phyloP scores from a whole-genome alignment of 257 asterid genomes.

The Ballota nigra region DNA sequence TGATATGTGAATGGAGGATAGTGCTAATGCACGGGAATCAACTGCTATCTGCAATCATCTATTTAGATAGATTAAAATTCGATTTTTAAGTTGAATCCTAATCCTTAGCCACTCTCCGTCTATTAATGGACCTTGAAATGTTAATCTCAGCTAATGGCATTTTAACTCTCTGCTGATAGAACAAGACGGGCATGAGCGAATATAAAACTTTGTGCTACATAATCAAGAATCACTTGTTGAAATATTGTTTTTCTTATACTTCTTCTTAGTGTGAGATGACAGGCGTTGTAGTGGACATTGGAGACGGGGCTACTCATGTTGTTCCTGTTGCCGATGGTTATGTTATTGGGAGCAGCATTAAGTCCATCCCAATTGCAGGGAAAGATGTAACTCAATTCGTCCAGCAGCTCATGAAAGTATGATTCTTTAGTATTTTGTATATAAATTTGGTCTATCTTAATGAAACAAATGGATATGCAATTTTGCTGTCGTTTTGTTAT shows the following conservation, averaged over 20 bases:
- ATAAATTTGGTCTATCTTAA: background rate
- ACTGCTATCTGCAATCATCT: background rate
- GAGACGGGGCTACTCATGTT: conserved; percentile 97
- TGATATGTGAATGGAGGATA: conserved; percentile 1
- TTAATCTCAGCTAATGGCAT: background rate
- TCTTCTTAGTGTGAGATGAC: conserved; percentile 96
- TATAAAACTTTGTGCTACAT: conserved; percentile 8
- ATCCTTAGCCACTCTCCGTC: background rate
- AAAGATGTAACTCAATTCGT: conserved; percentile 78
- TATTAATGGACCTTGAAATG: background rate
- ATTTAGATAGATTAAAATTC: background rate
- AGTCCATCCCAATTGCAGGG: conserved; percentile 90
- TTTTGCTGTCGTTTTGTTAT: no score
- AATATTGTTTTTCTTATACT: conserved; percentile 29
- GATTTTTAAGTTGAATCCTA: background rate
- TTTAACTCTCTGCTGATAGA: conserved; percentile 9
- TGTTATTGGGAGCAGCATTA: conserved; percentile 97
- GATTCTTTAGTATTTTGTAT: conserved; percentile 20
- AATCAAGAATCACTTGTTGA: conserved; percentile 21
- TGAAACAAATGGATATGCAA: background rate
- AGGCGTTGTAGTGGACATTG: conserved; percentile 94
- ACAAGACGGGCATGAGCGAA: background rate
- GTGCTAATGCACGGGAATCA: conserved; percentile 10
- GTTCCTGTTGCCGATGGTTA: conserved; percentile 99
- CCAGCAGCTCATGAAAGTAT: conserved; percentile 92